These are phyloP conservation scores for Saposhnikovia divaricata DNA, from an alignment of 129 eudicot genomes.

Conservation along the genomic window DNA sequence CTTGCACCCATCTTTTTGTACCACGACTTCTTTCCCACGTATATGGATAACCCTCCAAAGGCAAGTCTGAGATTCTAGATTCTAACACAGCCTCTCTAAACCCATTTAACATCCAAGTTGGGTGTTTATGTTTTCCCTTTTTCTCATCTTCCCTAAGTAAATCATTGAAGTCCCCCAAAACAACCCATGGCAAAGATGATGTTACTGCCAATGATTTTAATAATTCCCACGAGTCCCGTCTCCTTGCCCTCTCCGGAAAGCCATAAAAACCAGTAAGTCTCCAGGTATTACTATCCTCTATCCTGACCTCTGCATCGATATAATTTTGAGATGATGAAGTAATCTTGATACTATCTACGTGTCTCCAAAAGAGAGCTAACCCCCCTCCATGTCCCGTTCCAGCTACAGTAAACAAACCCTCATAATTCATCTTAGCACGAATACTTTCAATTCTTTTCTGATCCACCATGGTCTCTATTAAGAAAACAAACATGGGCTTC, in stretches of 20 bases:
- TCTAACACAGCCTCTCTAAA: neutral
- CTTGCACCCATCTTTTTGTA: neutral
- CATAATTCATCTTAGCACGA: neutral
- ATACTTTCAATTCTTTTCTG: neutral
- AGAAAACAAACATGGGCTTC: neutral
- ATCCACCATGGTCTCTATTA: neutral
- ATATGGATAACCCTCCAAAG: neutral
- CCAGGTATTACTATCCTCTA: neutral
- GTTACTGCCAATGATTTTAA: neutral
- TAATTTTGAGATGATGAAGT: neutral
- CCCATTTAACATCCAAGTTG: neutral
- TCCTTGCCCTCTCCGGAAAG: neutral
- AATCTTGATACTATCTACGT: neutral
- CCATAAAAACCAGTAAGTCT: neutral
- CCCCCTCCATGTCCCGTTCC: neutral
- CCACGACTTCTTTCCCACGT: neutral
- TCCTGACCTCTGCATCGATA: neutral
- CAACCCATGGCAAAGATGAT: neutral
- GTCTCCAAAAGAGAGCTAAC: neutral
- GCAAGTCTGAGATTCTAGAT: neutral
- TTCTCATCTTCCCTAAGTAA: neutral
- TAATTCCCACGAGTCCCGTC: neutral
- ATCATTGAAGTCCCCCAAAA: neutral
- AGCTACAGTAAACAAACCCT: neutral
- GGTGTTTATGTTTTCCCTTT: neutral